Conservation (phyloP, 768 basidiomycete species). For the Trametes gibbosa region DNA sequence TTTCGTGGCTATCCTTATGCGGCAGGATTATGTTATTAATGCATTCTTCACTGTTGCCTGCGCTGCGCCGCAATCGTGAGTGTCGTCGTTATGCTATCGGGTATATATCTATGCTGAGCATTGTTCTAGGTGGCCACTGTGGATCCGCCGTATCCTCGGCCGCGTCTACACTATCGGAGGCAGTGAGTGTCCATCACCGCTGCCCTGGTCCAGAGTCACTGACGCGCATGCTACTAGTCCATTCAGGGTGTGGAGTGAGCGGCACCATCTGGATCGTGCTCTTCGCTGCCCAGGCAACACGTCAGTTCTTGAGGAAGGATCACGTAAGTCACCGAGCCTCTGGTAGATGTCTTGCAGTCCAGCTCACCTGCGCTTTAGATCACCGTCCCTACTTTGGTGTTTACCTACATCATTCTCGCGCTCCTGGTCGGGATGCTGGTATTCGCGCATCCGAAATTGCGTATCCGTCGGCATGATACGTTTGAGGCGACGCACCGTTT, state of each 20-base stretch:
- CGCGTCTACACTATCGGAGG: conserved; percentile 57
- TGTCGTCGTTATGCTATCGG: neutral
- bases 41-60: conserved; percentile 49
- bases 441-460: conserved; percentile 48
- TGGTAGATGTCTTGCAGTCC: neutral
- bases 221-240: conserved; percentile 28
- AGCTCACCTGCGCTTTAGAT: conserved; percentile 34
- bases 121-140: conserved; percentile 45
- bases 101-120: neutral
- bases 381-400: conserved; percentile 43
- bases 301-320: conserved; percentile 38
- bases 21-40: conserved; percentile 52
- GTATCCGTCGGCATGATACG: conserved; percentile 44
- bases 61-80: conserved; percentile 46
- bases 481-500: conserved; percentile 57
- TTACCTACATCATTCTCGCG: conserved; percentile 48
- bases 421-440: conserved; percentile 45
- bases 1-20: conserved; percentile 39
- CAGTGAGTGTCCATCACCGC: conserved; percentile 21
- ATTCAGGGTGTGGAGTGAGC: conserved; percentile 52
- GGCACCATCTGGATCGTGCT: conserved; percentile 49
- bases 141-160: conserved; percentile 48
- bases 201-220: neutral
- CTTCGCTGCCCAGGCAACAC: conserved; percentile 49
- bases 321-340: conserved; percentile 28